Percentiles rank a stretch among this genome's conserved stretches.
phyloP scores from a whole-genome alignment of 1,284 basidiomycete species.

The Heliocybe sulcata region DNA sequence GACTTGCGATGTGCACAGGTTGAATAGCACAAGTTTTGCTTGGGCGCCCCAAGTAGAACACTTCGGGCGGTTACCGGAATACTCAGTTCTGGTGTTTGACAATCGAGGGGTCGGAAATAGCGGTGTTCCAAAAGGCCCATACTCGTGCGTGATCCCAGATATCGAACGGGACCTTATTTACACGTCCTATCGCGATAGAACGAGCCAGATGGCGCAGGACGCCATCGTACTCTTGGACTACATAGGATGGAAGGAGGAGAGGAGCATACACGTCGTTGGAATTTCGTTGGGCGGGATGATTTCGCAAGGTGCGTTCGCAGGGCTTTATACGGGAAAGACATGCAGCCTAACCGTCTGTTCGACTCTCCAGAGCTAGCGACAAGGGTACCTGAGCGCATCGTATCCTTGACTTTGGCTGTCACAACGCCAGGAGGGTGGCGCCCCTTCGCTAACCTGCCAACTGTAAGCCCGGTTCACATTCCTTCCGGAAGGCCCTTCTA shows the following conservation, averaged over 20 bases:
- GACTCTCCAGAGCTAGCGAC: conserved; percentile 49
- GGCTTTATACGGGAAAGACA: neutral
- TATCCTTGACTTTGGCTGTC: conserved; percentile 60
- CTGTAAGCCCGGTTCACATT: conserved; percentile 29
- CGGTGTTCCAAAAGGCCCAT: conserved; percentile 63
- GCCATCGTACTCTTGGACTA: conserved; percentile 62
- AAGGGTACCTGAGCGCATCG: conserved; percentile 59
- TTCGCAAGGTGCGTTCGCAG: conserved; percentile 47
- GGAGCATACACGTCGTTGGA: conserved; percentile 69
- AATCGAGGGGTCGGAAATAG: conserved; percentile 85
- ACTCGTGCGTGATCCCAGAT: conserved; percentile 30
- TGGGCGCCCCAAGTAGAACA: conserved; percentile 58
- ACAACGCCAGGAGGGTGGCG: conserved; percentile 59
- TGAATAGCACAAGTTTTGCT: conserved; percentile 57
- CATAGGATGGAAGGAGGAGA: conserved; percentile 62
- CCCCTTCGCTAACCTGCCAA: conserved; percentile 50
- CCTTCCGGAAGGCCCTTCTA: neutral
- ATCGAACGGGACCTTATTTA: too few relatives aligned
- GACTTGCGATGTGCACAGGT: conserved; percentile 21
- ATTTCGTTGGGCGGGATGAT: conserved; percentile 87
- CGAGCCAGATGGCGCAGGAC: conserved; percentile 77
- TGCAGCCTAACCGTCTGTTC: conserved; percentile 4
- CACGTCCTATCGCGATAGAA: conserved; percentile 35
- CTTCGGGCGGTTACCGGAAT: conserved; percentile 40
- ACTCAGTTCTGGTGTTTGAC: conserved; percentile 76